Evolutionary conservation across 371 early-diverging fungal genomes (phyloP).

Genomic region (Synchytrium microbalum): DNA sequence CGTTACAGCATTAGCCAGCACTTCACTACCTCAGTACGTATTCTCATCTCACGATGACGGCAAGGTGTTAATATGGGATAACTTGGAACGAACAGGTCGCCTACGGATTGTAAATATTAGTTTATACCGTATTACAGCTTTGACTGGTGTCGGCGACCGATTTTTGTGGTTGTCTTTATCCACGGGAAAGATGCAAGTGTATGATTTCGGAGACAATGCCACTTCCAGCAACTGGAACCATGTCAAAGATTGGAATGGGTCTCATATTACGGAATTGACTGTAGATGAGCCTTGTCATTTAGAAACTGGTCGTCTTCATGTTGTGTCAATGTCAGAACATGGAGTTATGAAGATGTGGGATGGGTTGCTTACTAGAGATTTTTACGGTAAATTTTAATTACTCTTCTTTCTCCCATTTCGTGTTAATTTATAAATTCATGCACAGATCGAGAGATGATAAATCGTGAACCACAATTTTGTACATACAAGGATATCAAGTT

Average conservation of each 20-base stretch:
- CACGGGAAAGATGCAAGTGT: slow-evolving; percentile 72
- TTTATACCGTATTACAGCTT: slow-evolving; percentile 58
- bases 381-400: slow-evolving; percentile 42
- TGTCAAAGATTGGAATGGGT: slow-evolving; percentile 66
- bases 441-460: slow-evolving; percentile 42
- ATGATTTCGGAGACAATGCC: slow-evolving; percentile 39
- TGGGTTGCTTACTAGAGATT: slow-evolving; percentile 57
- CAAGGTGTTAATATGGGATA: slow-evolving; percentile 66
- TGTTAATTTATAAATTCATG: slow-evolving; percentile 1
- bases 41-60: slow-evolving; percentile 74
- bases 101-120: slow-evolving; percentile 45
- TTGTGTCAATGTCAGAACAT: slow-evolving; percentile 51
- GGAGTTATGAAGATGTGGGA: slow-evolving; percentile 67
- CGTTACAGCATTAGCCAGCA: slow-evolving; percentile 50
- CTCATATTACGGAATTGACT: slow-evolving; percentile 46
- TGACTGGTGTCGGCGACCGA: slow-evolving; percentile 52
- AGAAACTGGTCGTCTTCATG: slow-evolving; percentile 36
- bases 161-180: slow-evolving; percentile 73
- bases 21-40: slow-evolving; percentile 6
- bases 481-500: slow-evolving; percentile 50
- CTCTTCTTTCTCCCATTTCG: slow-evolving; percentile 4
- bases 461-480: slow-evolving; percentile 47
- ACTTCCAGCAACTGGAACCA: slow-evolving; percentile 41
- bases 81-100: slow-evolving; percentile 28
- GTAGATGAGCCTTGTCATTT: slow-evolving; percentile 41